These are phyloP conservation scores for Erigeron canadensis DNA, from an alignment of 129 eudicot genomes.

Conservation along the genomic window DNA sequence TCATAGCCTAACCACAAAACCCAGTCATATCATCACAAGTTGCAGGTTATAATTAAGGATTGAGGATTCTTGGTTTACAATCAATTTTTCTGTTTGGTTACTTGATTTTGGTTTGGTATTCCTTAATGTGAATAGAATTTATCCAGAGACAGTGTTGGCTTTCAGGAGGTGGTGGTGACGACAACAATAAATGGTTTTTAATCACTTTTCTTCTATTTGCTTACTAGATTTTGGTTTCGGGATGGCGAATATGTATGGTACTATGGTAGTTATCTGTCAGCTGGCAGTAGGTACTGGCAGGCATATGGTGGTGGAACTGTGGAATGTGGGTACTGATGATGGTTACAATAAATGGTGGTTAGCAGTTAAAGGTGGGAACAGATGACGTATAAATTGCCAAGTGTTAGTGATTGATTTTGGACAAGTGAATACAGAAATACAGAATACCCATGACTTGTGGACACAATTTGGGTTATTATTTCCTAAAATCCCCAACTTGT, in stretches of 20 bases:
- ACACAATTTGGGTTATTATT: not conserved
- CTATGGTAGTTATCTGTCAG: conserved; percentile 5
- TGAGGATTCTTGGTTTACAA: not conserved
- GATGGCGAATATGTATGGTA: not conserved
- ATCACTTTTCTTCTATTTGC: not conserved
- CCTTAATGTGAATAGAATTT: too few relatives aligned
- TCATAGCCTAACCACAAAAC: not conserved
- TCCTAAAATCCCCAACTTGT: not conserved
- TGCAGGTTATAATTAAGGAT: conserved; percentile 9
- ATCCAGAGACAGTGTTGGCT: too few relatives aligned
- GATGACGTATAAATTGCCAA: not conserved
- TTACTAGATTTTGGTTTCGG: not conserved
- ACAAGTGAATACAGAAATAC: not conserved
- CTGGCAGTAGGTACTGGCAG: not conserved
- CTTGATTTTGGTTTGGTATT: too few relatives aligned
- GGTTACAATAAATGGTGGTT: conserved; percentile 3
- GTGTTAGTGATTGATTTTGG: not conserved
- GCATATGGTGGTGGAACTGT: not conserved
- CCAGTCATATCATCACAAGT: conserved; percentile 1
- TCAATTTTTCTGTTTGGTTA: not conserved
- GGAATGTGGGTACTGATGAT: conserved; percentile 3
- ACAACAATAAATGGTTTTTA: too few relatives aligned
- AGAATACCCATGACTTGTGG: not conserved
- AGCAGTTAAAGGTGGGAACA: not conserved
- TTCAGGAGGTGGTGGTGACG: too few relatives aligned